Base-by-base conservation (phyloP, 2,329 filamentous ascomycete genomes). In the Arthrobotrys conoides region DNA sequence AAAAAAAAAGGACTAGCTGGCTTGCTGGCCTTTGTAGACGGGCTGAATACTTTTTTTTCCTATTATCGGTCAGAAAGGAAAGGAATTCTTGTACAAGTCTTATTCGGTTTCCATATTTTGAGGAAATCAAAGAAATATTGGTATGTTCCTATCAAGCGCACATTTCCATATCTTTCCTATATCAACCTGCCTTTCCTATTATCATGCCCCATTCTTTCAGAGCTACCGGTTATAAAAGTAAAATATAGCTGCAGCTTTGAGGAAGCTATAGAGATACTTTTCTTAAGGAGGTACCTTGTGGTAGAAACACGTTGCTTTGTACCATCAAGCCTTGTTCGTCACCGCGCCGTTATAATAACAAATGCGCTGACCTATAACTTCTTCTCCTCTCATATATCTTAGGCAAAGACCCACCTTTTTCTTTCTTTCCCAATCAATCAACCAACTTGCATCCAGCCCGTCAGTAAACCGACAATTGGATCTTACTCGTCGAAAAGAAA, bases 21-120 rank as follows among this genome's bases (percentile, higher is more conserved):
- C 48, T 55, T 55, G 51, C 27, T 48, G 41, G 22, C 27, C 24
- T 65, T 65, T 51, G 61, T 65, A 49, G 61, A 65, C 41, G 16
- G n/a, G 20, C n/a, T 18, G 20, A n/a, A n/a, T 36, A 33, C n/a
- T 20, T 57, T 14, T 36, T 36, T 5, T 30, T 30, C 27, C 6
- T 30, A 30, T 30, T 30, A 30, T 30, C 27, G 27, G 27, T 30
- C 27, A 30, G 27, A 30, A 30, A 30, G 27, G 27, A 30, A 30
- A 30, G 27, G 27, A 30, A 30, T 55, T 30, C 14, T 33, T 55
- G 12, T 30, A 6, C n/a, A n/a, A n/a, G n/a, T n/a, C n/a, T n/a
- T n/a, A n/a, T n/a, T n/a, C n/a, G n/a, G n/a, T n/a, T 3, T 30
- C 3, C 27, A 3, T 8, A 38, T 9, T 14, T 38, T 9, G 12